These are phyloP conservation scores for Dryas octopetala DNA, from an alignment of 306 rosid genomes.

Conservation along the genomic window DNA sequence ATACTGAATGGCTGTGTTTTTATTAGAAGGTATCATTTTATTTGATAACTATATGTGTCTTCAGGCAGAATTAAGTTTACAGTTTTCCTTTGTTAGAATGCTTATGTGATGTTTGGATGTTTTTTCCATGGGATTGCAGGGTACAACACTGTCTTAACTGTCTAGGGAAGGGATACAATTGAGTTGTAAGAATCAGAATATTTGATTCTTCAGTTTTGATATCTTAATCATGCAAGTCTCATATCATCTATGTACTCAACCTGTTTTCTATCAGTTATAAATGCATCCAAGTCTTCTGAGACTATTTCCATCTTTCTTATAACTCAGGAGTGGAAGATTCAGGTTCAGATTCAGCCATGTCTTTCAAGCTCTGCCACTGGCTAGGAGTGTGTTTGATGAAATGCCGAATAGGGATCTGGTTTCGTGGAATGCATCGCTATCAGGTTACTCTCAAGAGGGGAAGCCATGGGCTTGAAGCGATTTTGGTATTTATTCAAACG, in stretches of 20 bases:
- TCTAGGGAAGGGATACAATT: slow-evolving; percentile 75
- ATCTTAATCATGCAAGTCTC: not conserved
- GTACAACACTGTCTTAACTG: slow-evolving; percentile 86
- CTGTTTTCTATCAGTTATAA: not conserved
- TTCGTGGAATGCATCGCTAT: slow-evolving; percentile 76
- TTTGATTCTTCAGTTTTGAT: not conserved
- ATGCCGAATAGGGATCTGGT: slow-evolving; percentile 60
- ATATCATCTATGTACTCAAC: not conserved
- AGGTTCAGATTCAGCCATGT: too few relatives aligned
- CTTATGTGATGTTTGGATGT: slow-evolving; percentile 14
- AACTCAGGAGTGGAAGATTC: too few relatives aligned
- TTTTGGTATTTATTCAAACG: slow-evolving; percentile 49
- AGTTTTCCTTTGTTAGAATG: not conserved
- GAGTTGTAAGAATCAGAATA: slow-evolving; percentile 12
- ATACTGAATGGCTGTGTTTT: too few relatives aligned
- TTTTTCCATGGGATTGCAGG: slow-evolving; percentile 44
- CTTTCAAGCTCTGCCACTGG: slow-evolving; percentile 4
- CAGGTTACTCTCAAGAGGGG: slow-evolving; percentile 75
- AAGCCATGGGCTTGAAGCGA: slow-evolving; percentile 58
- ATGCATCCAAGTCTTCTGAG: not conserved
- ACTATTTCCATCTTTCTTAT: too few relatives aligned
- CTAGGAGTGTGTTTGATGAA: slow-evolving; percentile 65
- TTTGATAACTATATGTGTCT: too few relatives aligned
- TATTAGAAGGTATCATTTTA: too few relatives aligned
- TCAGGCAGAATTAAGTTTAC: too few relatives aligned